These are phyloP conservation scores for Sphagnum magellanicum DNA, from an alignment of 228 moss, liverwort and hornwort genomes.

Conservation along the genomic window DNA sequence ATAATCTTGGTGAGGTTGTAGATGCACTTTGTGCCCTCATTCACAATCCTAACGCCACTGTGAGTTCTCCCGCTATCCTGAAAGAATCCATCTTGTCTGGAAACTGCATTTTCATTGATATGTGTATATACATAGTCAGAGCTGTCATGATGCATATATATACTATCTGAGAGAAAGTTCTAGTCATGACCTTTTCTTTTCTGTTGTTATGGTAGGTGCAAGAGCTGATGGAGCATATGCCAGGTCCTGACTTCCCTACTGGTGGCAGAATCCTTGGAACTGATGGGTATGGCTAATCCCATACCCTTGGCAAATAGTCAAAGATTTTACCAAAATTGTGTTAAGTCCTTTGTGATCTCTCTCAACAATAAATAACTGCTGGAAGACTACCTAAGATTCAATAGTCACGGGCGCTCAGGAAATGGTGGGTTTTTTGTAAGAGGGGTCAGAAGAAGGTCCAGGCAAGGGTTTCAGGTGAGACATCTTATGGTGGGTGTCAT, in stretches of 20 bases:
- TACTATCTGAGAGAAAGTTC: too few relatives aligned
- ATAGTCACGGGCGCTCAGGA: too few relatives aligned
- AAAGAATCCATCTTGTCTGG: neutral
- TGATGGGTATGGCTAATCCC: slow-evolving; percentile 45
- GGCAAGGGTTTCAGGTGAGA: too few relatives aligned
- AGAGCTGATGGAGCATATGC: slow-evolving; percentile 98
- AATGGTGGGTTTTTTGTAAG: too few relatives aligned
- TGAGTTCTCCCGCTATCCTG: slow-evolving; percentile 14
- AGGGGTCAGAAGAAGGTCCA: too few relatives aligned
- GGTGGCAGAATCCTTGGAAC: slow-evolving; percentile 90
- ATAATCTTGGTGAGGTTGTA: slow-evolving; percentile 92
- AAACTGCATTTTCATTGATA: neutral
- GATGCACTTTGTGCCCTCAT: slow-evolving; percentile 83
- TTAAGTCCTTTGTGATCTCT: too few relatives aligned
- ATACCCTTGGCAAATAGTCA: neutral
- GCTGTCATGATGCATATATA: too few relatives aligned
- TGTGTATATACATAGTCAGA: too few relatives aligned
- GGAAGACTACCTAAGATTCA: too few relatives aligned
- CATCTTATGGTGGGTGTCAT: too few relatives aligned
- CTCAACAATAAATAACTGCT: too few relatives aligned
- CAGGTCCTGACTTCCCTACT: slow-evolving; percentile 95
- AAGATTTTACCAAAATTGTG: neutral
- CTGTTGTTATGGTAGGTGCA: slow-evolving; percentile 50
- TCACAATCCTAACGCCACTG: slow-evolving; percentile 90
- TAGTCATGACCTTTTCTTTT: too few relatives aligned